Conservation (phyloP, 2,329 filamentous ascomycete genomes). For the Pyrenophora graminea region DNA sequence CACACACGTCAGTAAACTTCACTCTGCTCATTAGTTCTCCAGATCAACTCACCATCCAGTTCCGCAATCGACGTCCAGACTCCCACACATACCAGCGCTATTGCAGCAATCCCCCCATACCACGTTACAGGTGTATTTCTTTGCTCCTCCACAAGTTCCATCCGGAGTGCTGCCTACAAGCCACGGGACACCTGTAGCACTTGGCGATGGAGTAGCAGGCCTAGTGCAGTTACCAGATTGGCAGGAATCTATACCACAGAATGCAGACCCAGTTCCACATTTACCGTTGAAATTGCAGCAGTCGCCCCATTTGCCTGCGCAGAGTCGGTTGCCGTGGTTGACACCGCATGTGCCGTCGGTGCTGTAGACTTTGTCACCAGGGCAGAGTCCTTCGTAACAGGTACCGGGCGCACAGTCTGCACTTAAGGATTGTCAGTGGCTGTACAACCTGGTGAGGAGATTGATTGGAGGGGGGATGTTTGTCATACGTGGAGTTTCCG, state of each 20-base stretch:
- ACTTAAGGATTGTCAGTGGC: slow-evolving; percentile 11
- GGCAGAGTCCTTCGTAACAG: slow-evolving; percentile 43
- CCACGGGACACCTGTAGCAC: not conserved
- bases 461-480: too few species aligned
- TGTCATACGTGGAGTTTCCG: not conserved
- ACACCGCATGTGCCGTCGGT: slow-evolving; percentile 17
- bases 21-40: too few species aligned
- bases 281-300: slow-evolving; percentile 11
- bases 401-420: slow-evolving; percentile 36
- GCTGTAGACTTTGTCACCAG: slow-evolving; percentile 19
- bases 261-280: slow-evolving; percentile 14
- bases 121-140: slow-evolving; percentile 16
- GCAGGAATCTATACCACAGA: slow-evolving; percentile 14
- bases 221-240: slow-evolving; percentile 17
- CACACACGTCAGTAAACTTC: too few species aligned
- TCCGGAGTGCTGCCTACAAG: slow-evolving; percentile 13
- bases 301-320: slow-evolving; percentile 18
- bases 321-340: slow-evolving; percentile 8
- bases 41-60: too few species aligned
- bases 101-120: slow-evolving; percentile 20
- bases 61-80: too few species aligned
- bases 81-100: not conserved
- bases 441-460: too few species aligned
- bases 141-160: slow-evolving; percentile 19
- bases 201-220: slow-evolving; percentile 1